Conservation (phyloP, 2,329 filamentous ascomycete species). For the Fonsecaea pedrosoi region DNA sequence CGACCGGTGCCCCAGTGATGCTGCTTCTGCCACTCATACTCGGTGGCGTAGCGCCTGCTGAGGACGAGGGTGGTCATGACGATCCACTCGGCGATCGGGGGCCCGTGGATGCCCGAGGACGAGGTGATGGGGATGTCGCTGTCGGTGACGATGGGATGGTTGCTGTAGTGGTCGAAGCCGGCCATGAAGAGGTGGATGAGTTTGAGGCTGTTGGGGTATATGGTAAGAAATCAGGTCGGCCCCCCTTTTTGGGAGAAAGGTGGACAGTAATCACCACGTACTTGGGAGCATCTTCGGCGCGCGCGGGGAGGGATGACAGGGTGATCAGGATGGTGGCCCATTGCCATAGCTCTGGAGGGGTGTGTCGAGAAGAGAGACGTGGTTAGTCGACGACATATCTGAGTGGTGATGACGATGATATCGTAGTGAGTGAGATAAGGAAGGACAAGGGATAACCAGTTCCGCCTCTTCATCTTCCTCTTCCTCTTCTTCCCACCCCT, state of each 20-base stretch:
- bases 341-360: constrained; percentile 47
- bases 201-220: constrained; percentile 46
- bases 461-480: neutral
- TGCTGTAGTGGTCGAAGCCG: constrained; percentile 61
- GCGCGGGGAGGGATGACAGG: constrained; percentile 53
- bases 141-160: constrained; percentile 61
- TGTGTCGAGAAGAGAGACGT: constrained; percentile 5
- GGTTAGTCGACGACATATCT: constrained; percentile 5
- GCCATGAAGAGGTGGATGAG: constrained; percentile 65
- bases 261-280: constrained; percentile 19
- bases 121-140: constrained; percentile 62
- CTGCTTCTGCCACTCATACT: constrained; percentile 65
- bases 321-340: constrained; percentile 58
- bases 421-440: too few relatives aligned
- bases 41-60: constrained; percentile 60
- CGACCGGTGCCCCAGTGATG: constrained; percentile 58
- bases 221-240: neutral
- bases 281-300: constrained; percentile 43
- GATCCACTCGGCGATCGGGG: constrained; percentile 72
- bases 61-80: constrained; percentile 67
- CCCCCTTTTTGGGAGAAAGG: neutral
- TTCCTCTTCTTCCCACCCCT: neutral
- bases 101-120: constrained; percentile 64
- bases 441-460: too few relatives aligned
- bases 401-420: too few relatives aligned